A percentile compares a stretch with the other conserved stretches of the same genome.
Conservation (phyloP, 2,329 filamentous ascomycete genomes). For the Phaeosphaeriaceae sp. region DNA sequence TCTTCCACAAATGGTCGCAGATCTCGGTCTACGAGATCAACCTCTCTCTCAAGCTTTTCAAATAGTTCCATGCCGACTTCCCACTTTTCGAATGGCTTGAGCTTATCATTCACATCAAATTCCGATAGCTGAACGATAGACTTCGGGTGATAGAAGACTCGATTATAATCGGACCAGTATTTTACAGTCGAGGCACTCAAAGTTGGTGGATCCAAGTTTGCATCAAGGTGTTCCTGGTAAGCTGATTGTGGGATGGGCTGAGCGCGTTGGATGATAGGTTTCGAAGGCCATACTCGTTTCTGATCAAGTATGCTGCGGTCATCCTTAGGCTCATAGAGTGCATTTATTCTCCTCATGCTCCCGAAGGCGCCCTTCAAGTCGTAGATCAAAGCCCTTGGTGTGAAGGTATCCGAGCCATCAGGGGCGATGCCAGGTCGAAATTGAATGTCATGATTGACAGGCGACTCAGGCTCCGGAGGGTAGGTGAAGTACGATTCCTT, state of each 20-base stretch:
- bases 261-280: constrained; percentile 67
- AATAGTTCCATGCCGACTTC: constrained; percentile 48
- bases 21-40: constrained; percentile 88
- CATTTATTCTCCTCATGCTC: constrained; percentile 83
- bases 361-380: constrained; percentile 95
- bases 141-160: constrained; percentile 88
- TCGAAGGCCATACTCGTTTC: constrained; percentile 42
- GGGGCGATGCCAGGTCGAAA: constrained; percentile 83
- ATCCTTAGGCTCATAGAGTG: constrained; percentile 73
- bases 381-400: constrained; percentile 89
- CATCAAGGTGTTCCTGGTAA: constrained; percentile 82
- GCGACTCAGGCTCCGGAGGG: constrained; percentile 65
- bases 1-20: constrained; percentile 88
- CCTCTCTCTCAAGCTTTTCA: constrained; percentile 56
- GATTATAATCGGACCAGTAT: constrained; percentile 96
- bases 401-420: constrained; percentile 89
- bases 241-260: constrained; percentile 70
- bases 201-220: constrained; percentile 67
- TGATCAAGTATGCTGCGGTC: constrained; percentile 37
- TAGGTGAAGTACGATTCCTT: constrained; percentile 99
- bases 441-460: constrained; percentile 83
- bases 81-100: constrained; percentile 82
- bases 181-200: constrained; percentile 76
- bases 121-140: constrained; percentile 83
- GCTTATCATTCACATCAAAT: constrained; percentile 78